Evolutionary conservation across 495 filamentous ascomycete genomes (phyloP).

Genomic region (Peziza echinospora): DNA sequence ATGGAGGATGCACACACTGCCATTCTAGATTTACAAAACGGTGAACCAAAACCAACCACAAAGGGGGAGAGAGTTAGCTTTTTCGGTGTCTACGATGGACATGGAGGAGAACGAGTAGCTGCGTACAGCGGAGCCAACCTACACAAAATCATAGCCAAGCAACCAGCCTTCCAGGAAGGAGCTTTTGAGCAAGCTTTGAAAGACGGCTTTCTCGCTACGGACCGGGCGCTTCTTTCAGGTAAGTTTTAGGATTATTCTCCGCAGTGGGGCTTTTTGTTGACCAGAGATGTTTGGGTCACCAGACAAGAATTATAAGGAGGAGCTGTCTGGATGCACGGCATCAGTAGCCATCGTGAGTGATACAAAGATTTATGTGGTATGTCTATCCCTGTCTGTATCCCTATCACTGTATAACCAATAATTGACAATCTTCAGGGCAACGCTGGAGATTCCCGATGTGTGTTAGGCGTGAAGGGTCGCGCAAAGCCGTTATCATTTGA

Average conservation of each 20-base stretch:
- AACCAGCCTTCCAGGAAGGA: constrained; percentile 73
- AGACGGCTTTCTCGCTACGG: constrained; percentile 90
- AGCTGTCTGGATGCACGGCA: constrained; percentile 93
- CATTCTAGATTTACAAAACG: constrained; percentile 60
- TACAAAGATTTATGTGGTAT: constrained; percentile 85
- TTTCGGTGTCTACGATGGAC: constrained; percentile 95
- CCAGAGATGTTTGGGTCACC: background rate
- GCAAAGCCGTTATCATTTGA: constrained; percentile 95
- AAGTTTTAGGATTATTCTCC: too few species aligned
- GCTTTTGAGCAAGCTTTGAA: constrained; percentile 91
- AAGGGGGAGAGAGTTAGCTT: constrained; percentile 61
- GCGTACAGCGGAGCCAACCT: constrained; percentile 81
- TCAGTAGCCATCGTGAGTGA: constrained; percentile 71
- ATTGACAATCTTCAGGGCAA: constrained; percentile 44
- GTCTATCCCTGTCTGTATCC: constrained; percentile 22
- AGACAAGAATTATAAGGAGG: constrained; percentile 35
- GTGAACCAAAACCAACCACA: constrained; percentile 37
- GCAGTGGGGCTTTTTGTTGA: too few species aligned
- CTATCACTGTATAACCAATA: too few species aligned
- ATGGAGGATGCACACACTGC: constrained; percentile 95
- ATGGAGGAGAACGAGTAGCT: constrained; percentile 91
- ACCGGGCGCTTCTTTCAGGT: constrained; percentile 91
- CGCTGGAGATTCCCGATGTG: constrained; percentile 83
- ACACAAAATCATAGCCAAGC: constrained; percentile 81
- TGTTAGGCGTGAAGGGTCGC: constrained; percentile 83